phyloP scores from a whole-genome alignment of 805 yeast species.

The Starmerella lactis-condensi region DNA sequence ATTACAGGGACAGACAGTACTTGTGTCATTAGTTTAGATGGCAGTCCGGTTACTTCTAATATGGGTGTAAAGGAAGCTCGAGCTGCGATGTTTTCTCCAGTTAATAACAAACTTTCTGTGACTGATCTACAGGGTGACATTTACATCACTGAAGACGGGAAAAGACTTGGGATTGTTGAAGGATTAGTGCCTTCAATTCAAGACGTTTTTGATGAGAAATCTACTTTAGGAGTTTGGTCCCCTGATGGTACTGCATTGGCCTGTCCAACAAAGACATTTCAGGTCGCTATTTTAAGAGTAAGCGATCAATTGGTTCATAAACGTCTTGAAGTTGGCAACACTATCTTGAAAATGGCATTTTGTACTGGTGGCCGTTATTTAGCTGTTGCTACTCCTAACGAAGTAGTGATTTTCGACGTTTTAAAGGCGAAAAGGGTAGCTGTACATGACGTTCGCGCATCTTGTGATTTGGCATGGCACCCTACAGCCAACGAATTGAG shows the following conservation, averaged over 20 bases:
- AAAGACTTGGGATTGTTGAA: conserved; percentile 16
- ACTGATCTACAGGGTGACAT: conserved; percentile 14
- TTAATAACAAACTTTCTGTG: conserved; percentile 23
- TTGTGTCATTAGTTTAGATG: conserved; percentile 21
- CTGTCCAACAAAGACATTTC: conserved; percentile 34
- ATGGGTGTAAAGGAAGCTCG: too few species aligned
- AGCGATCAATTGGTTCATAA: conserved; percentile 16
- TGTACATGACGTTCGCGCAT: conserved; percentile 20
- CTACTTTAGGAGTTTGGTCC: conserved; percentile 51
- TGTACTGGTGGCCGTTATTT: conserved; percentile 43
- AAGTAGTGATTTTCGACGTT: conserved; percentile 40
- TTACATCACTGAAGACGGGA: conserved; percentile 11
- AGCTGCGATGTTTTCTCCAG: conserved; percentile 26
- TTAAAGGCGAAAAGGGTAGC: conserved; percentile 20
- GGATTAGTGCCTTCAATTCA: conserved; percentile 18
- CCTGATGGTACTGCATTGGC: conserved; percentile 52
- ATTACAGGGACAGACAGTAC: conserved; percentile 22
- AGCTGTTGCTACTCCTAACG: conserved; percentile 34
- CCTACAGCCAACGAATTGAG: conserved; percentile 21
- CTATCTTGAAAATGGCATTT: conserved; percentile 36
- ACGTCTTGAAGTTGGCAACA: conserved; percentile 14
- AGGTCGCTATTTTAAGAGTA: conserved; percentile 18
- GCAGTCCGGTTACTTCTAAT: too few species aligned
- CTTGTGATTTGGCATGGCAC: conserved; percentile 25
- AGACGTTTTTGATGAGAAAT: conserved; percentile 24